phyloP scores from a whole-genome alignment of 2,329 filamentous ascomycete genomes.

The Kalmusia sp. region DNA sequence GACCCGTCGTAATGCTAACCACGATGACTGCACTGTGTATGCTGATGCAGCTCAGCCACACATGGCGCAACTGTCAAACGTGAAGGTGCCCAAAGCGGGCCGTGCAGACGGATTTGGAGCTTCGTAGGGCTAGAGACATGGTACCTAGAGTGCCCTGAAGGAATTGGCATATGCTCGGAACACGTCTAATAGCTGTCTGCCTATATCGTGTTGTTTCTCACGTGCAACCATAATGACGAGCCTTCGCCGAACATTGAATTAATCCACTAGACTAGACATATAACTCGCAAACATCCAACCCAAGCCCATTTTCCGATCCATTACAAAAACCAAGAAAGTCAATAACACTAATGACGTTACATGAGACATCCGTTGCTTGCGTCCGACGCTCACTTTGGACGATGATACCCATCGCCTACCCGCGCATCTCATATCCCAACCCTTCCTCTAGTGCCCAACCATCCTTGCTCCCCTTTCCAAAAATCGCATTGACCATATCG shows the following conservation, averaged over 20 bases:
- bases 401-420: not conserved
- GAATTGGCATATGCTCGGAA: not conserved
- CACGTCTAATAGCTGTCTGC: too few species aligned
- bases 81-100: conserved; percentile 5
- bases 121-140: not conserved
- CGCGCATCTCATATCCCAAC: conserved; percentile 28
- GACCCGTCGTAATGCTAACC: too few species aligned
- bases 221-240: too few species aligned
- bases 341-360: too few species aligned
- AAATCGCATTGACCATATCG: conserved; percentile 79
- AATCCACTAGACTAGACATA: too few species aligned
- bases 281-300: too few species aligned
- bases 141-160: not conserved
- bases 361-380: too few species aligned
- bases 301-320: too few species aligned
- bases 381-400: not conserved
- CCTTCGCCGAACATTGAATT: too few species aligned
- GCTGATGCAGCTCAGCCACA: conserved; percentile 3
- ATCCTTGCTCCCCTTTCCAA: conserved; percentile 52
- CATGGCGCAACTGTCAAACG: not conserved
- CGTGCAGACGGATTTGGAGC: conserved; percentile 1
- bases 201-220: too few species aligned
- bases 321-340: too few species aligned
- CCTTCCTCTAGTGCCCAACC: conserved; percentile 30
- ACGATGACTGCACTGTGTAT: not conserved